Evolutionary conservation across 2,329 filamentous ascomycete species (phyloP).

Genomic region (Thermothelomyces thermophilus): DNA sequence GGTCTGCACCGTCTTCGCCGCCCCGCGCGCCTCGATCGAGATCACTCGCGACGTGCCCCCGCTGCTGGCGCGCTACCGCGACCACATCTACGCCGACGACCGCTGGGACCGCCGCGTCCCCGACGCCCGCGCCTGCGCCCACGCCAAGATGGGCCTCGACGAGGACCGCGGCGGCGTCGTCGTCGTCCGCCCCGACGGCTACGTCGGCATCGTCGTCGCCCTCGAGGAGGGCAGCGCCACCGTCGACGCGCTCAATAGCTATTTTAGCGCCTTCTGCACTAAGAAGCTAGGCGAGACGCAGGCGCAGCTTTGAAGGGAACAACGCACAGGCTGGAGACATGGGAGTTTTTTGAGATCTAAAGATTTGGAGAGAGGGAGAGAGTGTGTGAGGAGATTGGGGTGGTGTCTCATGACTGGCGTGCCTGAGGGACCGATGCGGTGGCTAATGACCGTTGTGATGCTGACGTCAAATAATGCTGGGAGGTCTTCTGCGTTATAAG

Average conservation of each 20-base stretch:
- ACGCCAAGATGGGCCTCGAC: conserved; percentile 79
- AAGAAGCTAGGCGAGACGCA: conserved; percentile 39
- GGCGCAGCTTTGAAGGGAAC: conserved; percentile 15
- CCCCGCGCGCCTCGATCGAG: conserved; percentile 61
- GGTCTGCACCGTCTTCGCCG: conserved; percentile 67
- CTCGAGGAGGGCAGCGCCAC: conserved; percentile 72
- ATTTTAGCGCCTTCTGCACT: conserved; percentile 67
- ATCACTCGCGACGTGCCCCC: conserved; percentile 64
- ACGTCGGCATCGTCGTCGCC: conserved; percentile 69
- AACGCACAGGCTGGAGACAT: too few species aligned
- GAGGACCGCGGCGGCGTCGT: conserved; percentile 70
- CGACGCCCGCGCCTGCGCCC: conserved; percentile 64
- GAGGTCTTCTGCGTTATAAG: too few species aligned
- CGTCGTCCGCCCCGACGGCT: conserved; percentile 80
- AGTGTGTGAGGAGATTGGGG: too few species aligned
- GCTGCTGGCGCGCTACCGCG: conserved; percentile 65
- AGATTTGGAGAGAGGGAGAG: too few species aligned
- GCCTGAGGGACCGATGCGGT: too few species aligned
- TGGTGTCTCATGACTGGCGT: too few species aligned
- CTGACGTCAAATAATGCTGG: too few species aligned
- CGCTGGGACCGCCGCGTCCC: conserved; percentile 65
- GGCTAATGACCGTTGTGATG: too few species aligned
- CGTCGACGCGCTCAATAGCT: conserved; percentile 73
- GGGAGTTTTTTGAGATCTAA: too few species aligned
- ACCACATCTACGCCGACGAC: conserved; percentile 84